Conservation (phyloP, 2,329 filamentous ascomycete genomes). For the Penicillium concentricum region DNA sequence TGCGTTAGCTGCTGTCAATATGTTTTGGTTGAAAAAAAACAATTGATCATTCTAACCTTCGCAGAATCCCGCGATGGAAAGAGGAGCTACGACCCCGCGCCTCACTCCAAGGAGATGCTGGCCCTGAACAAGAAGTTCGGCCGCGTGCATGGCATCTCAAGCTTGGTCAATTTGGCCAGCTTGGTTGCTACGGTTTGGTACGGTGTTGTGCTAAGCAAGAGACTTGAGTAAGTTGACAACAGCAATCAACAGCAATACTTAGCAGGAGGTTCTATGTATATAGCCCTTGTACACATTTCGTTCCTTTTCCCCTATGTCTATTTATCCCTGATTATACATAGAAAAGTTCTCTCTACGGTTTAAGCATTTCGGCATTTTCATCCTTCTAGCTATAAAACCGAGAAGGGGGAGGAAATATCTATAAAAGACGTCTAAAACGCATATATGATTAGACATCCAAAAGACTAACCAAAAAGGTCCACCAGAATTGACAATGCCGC, state of each 20-base stretch:
- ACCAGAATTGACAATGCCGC: too few relatives aligned
- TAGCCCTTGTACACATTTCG: not conserved
- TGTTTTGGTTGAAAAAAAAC: not conserved
- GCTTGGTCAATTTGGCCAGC: conserved; percentile 71
- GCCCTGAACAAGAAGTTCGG: conserved; percentile 76
- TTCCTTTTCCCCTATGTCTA: not conserved
- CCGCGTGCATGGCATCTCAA: conserved; percentile 76
- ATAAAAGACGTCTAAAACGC: too few relatives aligned
- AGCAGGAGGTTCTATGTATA: not conserved
- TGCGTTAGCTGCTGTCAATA: conserved; percentile 40
- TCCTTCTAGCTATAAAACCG: too few relatives aligned
- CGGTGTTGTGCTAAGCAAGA: conserved; percentile 69
- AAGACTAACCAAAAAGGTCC: too few relatives aligned
- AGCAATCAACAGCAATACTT: not conserved
- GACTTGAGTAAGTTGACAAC: conserved; percentile 41
- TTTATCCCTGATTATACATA: too few relatives aligned
- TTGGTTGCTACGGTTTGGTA: conserved; percentile 72
- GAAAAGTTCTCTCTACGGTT: too few relatives aligned
- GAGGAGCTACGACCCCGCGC: conserved; percentile 73
- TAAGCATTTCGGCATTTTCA: too few relatives aligned
- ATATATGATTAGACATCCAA: too few relatives aligned
- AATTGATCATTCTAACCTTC: conserved; percentile 7
- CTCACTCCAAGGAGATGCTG: conserved; percentile 82
- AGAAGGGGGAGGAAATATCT: too few relatives aligned
- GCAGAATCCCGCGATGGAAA: conserved; percentile 83